Percentiles rank a stretch among this genome's conserved stretches.
phyloP scores from a whole-genome alignment of 495 filamentous ascomycete species.

The Tuber brumale region DNA sequence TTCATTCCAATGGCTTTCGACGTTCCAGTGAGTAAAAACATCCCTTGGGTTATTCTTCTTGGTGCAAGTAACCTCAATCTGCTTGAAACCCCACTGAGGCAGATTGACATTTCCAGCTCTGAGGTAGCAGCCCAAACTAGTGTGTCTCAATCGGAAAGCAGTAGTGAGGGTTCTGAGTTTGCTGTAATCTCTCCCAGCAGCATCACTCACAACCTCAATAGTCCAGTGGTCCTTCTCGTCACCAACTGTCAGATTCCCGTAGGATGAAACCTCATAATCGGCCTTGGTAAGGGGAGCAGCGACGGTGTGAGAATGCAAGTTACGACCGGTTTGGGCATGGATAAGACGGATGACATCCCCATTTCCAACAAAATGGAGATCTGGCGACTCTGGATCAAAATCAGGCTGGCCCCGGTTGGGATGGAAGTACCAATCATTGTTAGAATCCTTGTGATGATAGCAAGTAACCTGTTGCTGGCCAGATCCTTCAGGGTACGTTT shows the following conservation, averaged over 20 bases:
- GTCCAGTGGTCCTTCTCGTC: constrained; percentile 98
- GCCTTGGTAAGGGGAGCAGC: constrained; percentile 81
- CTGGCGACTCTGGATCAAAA: constrained; percentile 60
- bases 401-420: constrained; percentile 71
- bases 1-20: constrained; percentile 91
- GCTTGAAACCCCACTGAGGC: constrained; percentile 99
- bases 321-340: constrained; percentile 91
- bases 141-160: constrained; percentile 81
- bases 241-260: constrained; percentile 93
- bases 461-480: constrained; percentile 94
- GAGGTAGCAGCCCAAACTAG: constrained; percentile 80
- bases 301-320: constrained; percentile 88
- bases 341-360: constrained; percentile 77
- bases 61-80: constrained; percentile 92
- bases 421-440: constrained; percentile 99
- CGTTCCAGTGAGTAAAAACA: constrained; percentile 97
- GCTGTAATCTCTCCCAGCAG: constrained; percentile 73
- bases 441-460: constrained; percentile 98
- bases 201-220: constrained; percentile 84
- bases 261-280: constrained; percentile 86
- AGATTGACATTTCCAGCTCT: constrained; percentile 93
- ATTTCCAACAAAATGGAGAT: constrained; percentile 67
- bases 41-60: constrained; percentile 91
- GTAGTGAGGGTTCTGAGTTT: constrained; percentile 89
- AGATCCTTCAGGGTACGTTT: constrained; percentile 93